Evolutionary conservation across 2,329 filamentous ascomycete genomes (phyloP).

Genomic region (Fusarium kyushuense): DNA sequence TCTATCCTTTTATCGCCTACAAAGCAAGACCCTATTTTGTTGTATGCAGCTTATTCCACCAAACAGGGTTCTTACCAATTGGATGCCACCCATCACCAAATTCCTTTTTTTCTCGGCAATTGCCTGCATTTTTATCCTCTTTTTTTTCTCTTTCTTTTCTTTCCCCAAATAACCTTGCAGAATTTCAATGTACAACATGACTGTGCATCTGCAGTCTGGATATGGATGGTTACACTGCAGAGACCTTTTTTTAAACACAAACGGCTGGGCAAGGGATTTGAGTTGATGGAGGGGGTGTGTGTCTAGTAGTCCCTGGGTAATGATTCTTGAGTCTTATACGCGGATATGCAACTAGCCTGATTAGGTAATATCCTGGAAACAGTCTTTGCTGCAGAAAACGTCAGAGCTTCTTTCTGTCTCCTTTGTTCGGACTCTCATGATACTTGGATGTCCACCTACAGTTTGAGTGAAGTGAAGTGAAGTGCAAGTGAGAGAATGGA

Average conservation of each 20-base stretch:
- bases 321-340: neutral
- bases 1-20: neutral
- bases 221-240: conserved; percentile 36
- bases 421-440: neutral
- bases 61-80: neutral
- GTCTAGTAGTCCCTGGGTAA: neutral
- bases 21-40: neutral
- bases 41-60: conserved; percentile 2
- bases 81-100: neutral
- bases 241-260: conserved; percentile 19
- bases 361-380: conserved; percentile 33
- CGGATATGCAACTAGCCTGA: conserved; percentile 19
- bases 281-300: conserved; percentile 18
- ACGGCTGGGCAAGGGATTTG: neutral
- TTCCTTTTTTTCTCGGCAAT: conserved; percentile 12
- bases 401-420: conserved; percentile 28
- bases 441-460: neutral
- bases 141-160: neutral
- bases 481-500: conserved; percentile 37
- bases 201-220: conserved; percentile 19
- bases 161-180: conserved; percentile 13
- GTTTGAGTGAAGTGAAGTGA: neutral
- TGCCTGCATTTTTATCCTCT: conserved; percentile 1
- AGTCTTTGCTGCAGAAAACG: conserved; percentile 27
- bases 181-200: conserved; percentile 26